A percentile compares a stretch with the other conserved stretches of the same genome.
Conservation (phyloP, 495 filamentous ascomycete species). For the Friedmanniomyces simplex region DNA sequence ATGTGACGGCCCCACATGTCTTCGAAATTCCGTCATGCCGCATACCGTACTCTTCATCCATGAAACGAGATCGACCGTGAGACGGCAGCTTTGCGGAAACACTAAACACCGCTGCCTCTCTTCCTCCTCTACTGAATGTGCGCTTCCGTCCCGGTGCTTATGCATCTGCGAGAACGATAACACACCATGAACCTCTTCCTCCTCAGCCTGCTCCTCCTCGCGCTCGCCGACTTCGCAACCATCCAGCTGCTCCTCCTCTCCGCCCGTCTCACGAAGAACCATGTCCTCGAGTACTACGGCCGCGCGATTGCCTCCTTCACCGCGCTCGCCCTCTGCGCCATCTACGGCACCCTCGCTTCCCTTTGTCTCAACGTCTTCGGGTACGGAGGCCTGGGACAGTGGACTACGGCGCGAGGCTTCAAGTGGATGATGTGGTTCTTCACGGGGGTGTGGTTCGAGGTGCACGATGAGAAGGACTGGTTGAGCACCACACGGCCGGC, state of each 20-base stretch:
- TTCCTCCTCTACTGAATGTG: background rate
- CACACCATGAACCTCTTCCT: constrained; percentile 9
- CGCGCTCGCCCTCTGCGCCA: constrained; percentile 52
- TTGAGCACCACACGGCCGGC: constrained; percentile 52
- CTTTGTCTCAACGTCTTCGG: constrained; percentile 61
- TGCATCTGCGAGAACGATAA: background rate
- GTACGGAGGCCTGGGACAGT: constrained; percentile 68
- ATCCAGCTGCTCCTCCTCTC: constrained; percentile 35
- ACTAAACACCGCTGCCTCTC: no score
- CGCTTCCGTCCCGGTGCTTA: background rate
- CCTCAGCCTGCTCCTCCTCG: constrained; percentile 31
- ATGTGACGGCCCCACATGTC: background rate
- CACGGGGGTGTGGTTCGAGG: constrained; percentile 69
- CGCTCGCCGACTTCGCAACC: constrained; percentile 35
- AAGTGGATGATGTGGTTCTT: constrained; percentile 65
- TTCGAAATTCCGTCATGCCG: background rate
- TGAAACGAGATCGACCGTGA: no score
- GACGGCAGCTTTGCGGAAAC: no score
- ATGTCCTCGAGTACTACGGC: constrained; percentile 45
- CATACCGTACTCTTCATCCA: background rate
- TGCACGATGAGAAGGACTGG: constrained; percentile 30
- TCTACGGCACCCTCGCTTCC: constrained; percentile 68
- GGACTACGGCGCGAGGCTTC: constrained; percentile 65
- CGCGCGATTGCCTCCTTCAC: constrained; percentile 63
- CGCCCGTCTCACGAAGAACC: background rate